Evolutionary conservation across 2,329 filamentous ascomycete species (phyloP).

Genomic region (Sphaerulina musiva): DNA sequence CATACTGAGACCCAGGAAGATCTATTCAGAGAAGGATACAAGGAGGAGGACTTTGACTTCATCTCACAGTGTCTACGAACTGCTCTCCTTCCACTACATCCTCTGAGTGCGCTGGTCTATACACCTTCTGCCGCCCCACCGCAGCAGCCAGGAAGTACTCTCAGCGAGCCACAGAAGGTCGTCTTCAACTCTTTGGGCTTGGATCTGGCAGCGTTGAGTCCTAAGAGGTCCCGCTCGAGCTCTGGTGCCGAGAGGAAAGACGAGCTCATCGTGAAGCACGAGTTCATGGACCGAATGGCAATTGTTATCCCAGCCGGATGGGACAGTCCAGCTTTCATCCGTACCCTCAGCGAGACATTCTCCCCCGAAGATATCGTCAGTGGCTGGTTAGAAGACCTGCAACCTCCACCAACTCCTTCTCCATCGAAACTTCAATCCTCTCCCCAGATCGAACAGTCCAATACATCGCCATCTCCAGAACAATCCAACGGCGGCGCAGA

Average conservation of each 20-base stretch:
- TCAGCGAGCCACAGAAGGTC: conserved; percentile 56
- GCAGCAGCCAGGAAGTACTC: conserved; percentile 26
- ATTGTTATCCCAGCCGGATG: conserved; percentile 92
- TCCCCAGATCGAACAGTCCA: conserved; percentile 28
- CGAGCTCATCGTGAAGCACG: conserved; percentile 61
- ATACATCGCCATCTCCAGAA: conserved; percentile 13
- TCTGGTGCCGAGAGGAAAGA: conserved; percentile 24
- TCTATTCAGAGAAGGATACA: conserved; percentile 86
- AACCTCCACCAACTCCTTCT: conserved; percentile 56
- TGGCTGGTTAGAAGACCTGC: conserved; percentile 55
- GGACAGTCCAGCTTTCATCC: conserved; percentile 98
- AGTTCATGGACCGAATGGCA: conserved; percentile 61
- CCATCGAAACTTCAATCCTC: conserved; percentile 38
- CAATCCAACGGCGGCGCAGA: conserved; percentile 25
- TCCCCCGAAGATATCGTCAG: conserved; percentile 80
- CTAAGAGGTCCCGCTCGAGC: conserved; percentile 48
- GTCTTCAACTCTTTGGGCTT: conserved; percentile 72
- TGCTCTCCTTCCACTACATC: conserved; percentile 62
- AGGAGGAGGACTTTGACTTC: conserved; percentile 93
- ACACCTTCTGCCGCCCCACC: conserved; percentile 34
- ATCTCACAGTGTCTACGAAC: conserved; percentile 90
- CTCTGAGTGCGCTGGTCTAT: conserved; percentile 53
- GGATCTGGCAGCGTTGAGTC: conserved; percentile 27
- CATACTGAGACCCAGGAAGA: conserved; percentile 89
- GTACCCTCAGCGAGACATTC: conserved; percentile 83